phyloP scores from a whole-genome alignment of 441 rosid genomes.

The Pelargonium exstipulatum region DNA sequence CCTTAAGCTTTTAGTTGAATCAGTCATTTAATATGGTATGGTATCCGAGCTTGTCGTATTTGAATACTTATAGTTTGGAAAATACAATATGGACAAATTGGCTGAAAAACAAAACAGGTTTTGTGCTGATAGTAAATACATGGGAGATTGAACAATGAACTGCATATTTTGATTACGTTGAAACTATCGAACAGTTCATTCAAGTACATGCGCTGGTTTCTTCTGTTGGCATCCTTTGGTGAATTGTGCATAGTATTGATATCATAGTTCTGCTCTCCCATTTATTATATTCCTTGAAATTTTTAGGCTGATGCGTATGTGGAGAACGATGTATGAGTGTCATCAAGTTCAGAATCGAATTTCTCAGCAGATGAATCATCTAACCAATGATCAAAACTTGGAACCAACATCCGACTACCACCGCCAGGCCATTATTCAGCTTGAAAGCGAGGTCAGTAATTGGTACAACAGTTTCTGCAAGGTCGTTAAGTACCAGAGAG shows the following conservation, averaged over 20 bases:
- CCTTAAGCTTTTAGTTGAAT: no score
- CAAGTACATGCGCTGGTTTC: background rate
- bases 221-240: background rate
- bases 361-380: slow-evolving; percentile 58
- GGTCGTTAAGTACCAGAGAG: slow-evolving; percentile 57
- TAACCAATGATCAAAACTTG: slow-evolving; percentile 38
- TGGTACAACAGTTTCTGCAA: slow-evolving; percentile 79
- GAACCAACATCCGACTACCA: slow-evolving; percentile 61
- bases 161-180: background rate
- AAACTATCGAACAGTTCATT: no score
- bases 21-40: no score
- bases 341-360: slow-evolving; percentile 73
- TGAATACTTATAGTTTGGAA: background rate
- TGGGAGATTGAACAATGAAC: background rate
- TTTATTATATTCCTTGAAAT: slow-evolving; percentile 1
- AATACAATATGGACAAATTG: background rate
- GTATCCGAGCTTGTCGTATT: no score
- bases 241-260: background rate
- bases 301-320: slow-evolving; percentile 58
- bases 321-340: slow-evolving; percentile 74
- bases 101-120: background rate
- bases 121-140: background rate
- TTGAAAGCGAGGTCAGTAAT: slow-evolving; percentile 31
- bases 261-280: slow-evolving; percentile 11
- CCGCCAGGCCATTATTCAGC: slow-evolving; percentile 67